phyloP scores from a whole-genome alignment of 176 grass and related monocot species.

The Bothriochloa decipiens region DNA sequence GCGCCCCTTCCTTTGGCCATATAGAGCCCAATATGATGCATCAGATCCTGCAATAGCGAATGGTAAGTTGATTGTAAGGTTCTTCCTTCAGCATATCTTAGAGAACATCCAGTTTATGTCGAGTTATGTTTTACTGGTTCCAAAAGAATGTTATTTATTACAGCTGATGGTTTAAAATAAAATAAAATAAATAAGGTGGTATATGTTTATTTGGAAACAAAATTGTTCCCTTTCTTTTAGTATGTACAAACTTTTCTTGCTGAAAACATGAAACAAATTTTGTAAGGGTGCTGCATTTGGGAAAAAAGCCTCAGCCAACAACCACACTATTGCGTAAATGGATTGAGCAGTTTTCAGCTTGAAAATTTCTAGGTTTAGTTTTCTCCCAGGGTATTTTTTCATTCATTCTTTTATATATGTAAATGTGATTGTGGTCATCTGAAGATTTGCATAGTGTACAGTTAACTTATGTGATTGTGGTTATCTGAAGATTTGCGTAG shows the following conservation, averaged over 20 bases:
- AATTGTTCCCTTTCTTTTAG: background rate
- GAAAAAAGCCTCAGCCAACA: background rate
- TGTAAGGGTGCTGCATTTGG: background rate
- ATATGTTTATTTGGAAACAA: background rate
- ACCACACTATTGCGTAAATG: background rate
- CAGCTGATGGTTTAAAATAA: background rate
- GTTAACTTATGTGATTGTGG: background rate
- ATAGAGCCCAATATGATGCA: slow-evolving; percentile 93
- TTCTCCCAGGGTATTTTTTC: background rate
- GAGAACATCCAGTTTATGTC: background rate
- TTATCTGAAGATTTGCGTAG: background rate
- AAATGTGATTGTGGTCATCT: background rate
- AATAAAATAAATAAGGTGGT: background rate
- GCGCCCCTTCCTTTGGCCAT: slow-evolving; percentile 83
- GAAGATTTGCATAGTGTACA: background rate
- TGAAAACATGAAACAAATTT: background rate
- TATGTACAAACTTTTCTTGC: background rate
- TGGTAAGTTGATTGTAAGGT: background rate
- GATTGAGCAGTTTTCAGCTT: background rate
- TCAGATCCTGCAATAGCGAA: slow-evolving; percentile 59
- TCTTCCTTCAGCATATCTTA: slow-evolving; percentile 1
- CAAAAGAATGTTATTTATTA: background rate
- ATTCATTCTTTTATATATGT: background rate
- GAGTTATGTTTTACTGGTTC: background rate
- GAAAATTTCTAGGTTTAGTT: background rate